These are phyloP conservation scores for Malus domestica DNA, from an alignment of 306 rosid genomes.

Conservation along the genomic window DNA sequence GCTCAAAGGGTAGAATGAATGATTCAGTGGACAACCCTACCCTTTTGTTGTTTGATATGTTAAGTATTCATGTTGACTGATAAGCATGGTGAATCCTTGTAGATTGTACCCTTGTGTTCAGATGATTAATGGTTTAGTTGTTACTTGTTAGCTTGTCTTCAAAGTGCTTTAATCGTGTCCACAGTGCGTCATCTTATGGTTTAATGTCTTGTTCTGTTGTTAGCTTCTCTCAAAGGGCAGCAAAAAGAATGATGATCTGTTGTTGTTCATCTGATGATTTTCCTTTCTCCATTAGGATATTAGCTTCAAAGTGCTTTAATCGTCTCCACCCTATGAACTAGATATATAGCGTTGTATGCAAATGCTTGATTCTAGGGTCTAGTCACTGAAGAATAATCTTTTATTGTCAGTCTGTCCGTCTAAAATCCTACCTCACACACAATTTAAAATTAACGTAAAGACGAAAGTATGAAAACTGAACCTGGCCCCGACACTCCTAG, in stretches of 20 bases:
- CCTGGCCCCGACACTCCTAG: neutral
- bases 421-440: too few relatives aligned
- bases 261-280: neutral
- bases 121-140: neutral
- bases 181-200: neutral
- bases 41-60: conserved; percentile 5
- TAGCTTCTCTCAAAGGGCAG: neutral
- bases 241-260: too few relatives aligned
- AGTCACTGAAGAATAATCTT: too few relatives aligned
- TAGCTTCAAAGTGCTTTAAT: too few relatives aligned
- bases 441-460: too few relatives aligned
- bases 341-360: too few relatives aligned
- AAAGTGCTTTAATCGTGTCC: neutral
- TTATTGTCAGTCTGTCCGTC: too few relatives aligned
- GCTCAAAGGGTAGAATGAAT: conserved; percentile 11
- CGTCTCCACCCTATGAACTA: too few relatives aligned
- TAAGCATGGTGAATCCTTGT: neutral
- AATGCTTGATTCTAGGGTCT: too few relatives aligned
- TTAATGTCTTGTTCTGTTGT: neutral
- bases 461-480: too few relatives aligned
- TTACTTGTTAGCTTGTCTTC: neutral
- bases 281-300: too few relatives aligned
- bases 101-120: neutral
- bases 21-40: neutral
- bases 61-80: neutral